Percentiles rank a stretch among this genome's conserved stretches.
These are phyloP conservation scores for Rhodotorula diobovata DNA, from an alignment of 768 basidiomycete genomes.

Conservation along the genomic window DNA sequence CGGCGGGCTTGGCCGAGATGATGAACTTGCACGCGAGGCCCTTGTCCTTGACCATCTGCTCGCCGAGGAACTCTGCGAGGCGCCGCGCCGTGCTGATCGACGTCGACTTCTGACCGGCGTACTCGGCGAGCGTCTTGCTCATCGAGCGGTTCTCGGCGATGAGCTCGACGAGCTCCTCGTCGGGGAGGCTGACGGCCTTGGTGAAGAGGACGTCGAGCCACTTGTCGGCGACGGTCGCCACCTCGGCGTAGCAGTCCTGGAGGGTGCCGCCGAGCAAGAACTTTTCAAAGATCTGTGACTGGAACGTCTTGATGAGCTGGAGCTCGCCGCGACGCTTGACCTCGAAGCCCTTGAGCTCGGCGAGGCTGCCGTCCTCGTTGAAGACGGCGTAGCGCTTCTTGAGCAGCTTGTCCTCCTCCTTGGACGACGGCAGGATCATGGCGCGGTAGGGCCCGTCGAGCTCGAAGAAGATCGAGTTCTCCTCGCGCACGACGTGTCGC, in stretches of 20 bases:
- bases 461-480: conserved; percentile 99
- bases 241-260: conserved; percentile 90
- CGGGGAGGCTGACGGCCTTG: conserved; percentile 72
- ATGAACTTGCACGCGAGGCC: conserved; percentile 98
- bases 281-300: conserved; percentile 95
- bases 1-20: conserved; percentile 86
- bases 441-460: conserved; percentile 97
- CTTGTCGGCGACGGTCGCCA: conserved; percentile 87
- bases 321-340: conserved; percentile 96
- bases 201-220: conserved; percentile 95
- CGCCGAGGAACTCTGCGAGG: conserved; percentile 91
- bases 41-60: conserved; percentile 99
- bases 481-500: conserved; percentile 76
- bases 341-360: conserved; percentile 97
- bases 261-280: conserved; percentile 89
- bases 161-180: conserved; percentile 92
- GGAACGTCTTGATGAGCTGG: conserved; percentile 99
- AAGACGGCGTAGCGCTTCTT: conserved; percentile 99
- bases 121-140: conserved; percentile 93
- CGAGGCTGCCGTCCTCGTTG: conserved; percentile 94
- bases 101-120: conserved; percentile 93
- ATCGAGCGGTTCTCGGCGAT: conserved; percentile 98
- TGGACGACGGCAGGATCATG: conserved; percentile 98
- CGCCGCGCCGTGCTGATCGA: conserved; percentile 94
- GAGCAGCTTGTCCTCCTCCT: conserved; percentile 95